phyloP scores from a whole-genome alignment of 1,284 basidiomycete genomes.

The Amylostereum areolatum region DNA sequence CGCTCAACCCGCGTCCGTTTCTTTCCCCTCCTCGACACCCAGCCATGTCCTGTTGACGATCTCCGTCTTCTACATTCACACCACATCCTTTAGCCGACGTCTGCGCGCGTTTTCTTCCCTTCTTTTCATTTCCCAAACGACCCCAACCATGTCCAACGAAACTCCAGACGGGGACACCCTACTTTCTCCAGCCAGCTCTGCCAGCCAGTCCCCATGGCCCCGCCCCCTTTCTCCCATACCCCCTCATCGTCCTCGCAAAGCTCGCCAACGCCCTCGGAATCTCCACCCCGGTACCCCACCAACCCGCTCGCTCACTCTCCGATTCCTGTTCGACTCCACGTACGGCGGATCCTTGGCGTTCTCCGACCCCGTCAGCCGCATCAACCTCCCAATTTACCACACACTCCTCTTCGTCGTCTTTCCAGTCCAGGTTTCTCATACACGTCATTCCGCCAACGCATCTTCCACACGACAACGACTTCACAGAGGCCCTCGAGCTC shows the following conservation, averaged over 20 bases:
- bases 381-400: conserved; percentile 29
- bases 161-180: background rate
- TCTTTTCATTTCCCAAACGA: no score
- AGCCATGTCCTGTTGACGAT: no score
- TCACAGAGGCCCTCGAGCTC: conserved; percentile 35
- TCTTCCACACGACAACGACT: conserved; percentile 53
- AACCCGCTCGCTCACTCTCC: conserved; percentile 26
- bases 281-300: conserved; percentile 59
- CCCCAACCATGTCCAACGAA: conserved; percentile 4
- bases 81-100: no score
- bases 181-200: background rate
- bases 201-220: conserved; percentile 35
- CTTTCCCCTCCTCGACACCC: no score
- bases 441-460: conserved; percentile 70
- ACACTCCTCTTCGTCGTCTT: conserved; percentile 36
- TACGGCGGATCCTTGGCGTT: conserved; percentile 41
- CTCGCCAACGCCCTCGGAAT: conserved; percentile 79
- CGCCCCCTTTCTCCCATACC: conserved; percentile 65
- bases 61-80: no score
- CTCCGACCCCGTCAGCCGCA: conserved; percentile 49
- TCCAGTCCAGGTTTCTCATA: conserved; percentile 56
- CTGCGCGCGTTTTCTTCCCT: no score
- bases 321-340: conserved; percentile 27
- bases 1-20: no score
- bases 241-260: conserved; percentile 69